phyloP scores from a whole-genome alignment of 305 asterid genomes.

The Striga hermonthica region DNA sequence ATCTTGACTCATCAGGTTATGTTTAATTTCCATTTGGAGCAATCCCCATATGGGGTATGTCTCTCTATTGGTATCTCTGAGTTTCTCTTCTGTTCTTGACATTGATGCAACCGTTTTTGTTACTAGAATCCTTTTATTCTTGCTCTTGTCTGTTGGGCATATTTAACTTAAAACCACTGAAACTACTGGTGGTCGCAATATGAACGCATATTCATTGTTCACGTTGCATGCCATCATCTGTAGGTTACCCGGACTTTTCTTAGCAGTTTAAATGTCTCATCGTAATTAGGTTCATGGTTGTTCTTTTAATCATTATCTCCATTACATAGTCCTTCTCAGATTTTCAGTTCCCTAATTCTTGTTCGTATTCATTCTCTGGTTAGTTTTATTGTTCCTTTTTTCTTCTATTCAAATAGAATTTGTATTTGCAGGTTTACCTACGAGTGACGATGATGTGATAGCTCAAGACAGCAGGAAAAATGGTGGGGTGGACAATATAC shows the following conservation, averaged over 20 bases:
- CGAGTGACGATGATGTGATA: conserved; percentile 66
- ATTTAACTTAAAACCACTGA: too few species aligned
- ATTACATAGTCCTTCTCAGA: too few species aligned
- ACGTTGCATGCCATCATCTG: too few species aligned
- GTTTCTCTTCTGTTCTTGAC: conserved; percentile 8
- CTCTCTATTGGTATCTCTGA: not conserved
- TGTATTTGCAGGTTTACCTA: conserved; percentile 55
- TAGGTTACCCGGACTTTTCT: too few species aligned
- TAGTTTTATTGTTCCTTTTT: conserved; percentile 12
- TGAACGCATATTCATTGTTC: too few species aligned
- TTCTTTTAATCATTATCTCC: too few species aligned
- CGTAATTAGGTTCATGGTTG: too few species aligned
- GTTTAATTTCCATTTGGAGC: not conserved
- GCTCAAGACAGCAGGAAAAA: conserved; percentile 36
- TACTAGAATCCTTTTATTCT: not conserved
- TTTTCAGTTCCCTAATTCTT: too few species aligned
- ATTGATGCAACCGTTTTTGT: not conserved
- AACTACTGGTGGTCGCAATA: too few species aligned
- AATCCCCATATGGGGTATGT: too few species aligned
- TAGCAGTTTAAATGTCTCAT: too few species aligned
- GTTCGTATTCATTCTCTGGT: not conserved
- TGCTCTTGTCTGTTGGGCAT: too few species aligned
- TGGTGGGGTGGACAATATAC: conserved; percentile 34
- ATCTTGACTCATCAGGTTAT: conserved; percentile 85
- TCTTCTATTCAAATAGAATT: conserved; percentile 24